These are phyloP conservation scores for Taphrina confusa DNA, from an alignment of 1,139 yeast genomes.

Conservation along the genomic window DNA sequence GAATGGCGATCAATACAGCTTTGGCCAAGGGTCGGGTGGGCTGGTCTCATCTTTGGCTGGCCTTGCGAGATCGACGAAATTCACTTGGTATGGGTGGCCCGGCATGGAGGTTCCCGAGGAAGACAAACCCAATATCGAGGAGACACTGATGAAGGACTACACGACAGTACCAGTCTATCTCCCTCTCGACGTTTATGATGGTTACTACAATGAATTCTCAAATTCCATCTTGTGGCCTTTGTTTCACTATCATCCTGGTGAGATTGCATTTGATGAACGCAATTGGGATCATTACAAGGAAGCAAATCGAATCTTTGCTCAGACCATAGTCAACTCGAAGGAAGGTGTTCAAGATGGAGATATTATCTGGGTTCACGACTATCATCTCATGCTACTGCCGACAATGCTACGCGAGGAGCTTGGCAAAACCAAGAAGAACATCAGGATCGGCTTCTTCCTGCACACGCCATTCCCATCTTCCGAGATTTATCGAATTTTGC, in stretches of 20 bases:
- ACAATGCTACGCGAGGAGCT: slow-evolving; percentile 76
- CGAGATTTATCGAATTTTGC: slow-evolving; percentile 90
- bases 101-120: slow-evolving; percentile 73
- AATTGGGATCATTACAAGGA: slow-evolving; percentile 98
- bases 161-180: slow-evolving; percentile 88
- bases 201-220: slow-evolving; percentile 94
- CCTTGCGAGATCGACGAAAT: slow-evolving; percentile 75
- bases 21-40: slow-evolving; percentile 94
- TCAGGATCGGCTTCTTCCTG: slow-evolving; percentile 85
- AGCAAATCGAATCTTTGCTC: slow-evolving; percentile 83
- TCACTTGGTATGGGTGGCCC: slow-evolving; percentile 99
- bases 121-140: slow-evolving; percentile 68
- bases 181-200: slow-evolving; percentile 84
- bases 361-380: slow-evolving; percentile 96
- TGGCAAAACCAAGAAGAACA: slow-evolving; percentile 54
- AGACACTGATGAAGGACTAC: slow-evolving; percentile 72
- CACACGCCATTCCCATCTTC: slow-evolving; percentile 99
- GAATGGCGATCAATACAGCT: slow-evolving; percentile 61
- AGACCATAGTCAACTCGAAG: slow-evolving; percentile 56
- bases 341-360: slow-evolving; percentile 76
- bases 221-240: slow-evolving; percentile 95
- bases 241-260: slow-evolving; percentile 98
- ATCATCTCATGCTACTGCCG: slow-evolving; percentile 92
- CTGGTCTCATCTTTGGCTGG: slow-evolving; percentile 95
- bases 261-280: slow-evolving; percentile 94